Conservation (phyloP, 1,284 basidiomycete genomes). For the Trichosporon coremiiforme region DNA sequence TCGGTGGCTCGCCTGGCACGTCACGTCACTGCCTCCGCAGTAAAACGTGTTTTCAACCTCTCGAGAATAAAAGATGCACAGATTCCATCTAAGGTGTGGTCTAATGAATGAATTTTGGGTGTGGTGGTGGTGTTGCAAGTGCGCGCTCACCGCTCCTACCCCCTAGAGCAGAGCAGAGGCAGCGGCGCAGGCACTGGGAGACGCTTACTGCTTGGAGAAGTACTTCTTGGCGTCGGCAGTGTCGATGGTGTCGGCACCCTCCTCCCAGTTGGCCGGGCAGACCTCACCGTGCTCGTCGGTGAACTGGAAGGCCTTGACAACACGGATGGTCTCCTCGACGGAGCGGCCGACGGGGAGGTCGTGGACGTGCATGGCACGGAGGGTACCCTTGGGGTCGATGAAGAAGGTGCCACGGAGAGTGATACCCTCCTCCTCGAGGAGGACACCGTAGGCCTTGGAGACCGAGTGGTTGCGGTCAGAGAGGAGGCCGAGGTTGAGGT, state of each 20-base stretch:
- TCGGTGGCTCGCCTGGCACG: neutral
- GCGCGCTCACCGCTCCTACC: neutral
- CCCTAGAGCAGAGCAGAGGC: neutral
- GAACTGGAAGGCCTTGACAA: conserved; percentile 84
- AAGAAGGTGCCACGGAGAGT: conserved; percentile 84
- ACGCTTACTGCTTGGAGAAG: conserved; percentile 61
- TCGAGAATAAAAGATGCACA: conserved; percentile 12
- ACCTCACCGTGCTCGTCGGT: conserved; percentile 80
- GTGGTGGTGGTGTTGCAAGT: neutral
- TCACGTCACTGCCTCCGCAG: neutral
- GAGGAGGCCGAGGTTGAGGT: conserved; percentile 72
- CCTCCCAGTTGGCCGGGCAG: conserved; percentile 81
- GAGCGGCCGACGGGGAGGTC: conserved; percentile 88
- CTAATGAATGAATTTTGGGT: neutral
- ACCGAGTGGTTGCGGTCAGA: conserved; percentile 58
- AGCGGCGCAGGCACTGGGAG: neutral
- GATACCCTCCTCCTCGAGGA: conserved; percentile 81
- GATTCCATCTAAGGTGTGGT: conserved; percentile 14
- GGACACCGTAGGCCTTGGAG: conserved; percentile 72
- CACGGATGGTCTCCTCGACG: conserved; percentile 83
- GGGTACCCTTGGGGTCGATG: conserved; percentile 80
- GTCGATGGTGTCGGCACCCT: conserved; percentile 50
- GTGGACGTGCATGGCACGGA: conserved; percentile 67
- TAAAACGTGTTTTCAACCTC: conserved; percentile 1
- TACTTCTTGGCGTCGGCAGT: conserved; percentile 68